Evolutionary conservation across 768 basidiomycete genomes (phyloP).

Genomic region (Rhodotorula sphaerocarpa): DNA sequence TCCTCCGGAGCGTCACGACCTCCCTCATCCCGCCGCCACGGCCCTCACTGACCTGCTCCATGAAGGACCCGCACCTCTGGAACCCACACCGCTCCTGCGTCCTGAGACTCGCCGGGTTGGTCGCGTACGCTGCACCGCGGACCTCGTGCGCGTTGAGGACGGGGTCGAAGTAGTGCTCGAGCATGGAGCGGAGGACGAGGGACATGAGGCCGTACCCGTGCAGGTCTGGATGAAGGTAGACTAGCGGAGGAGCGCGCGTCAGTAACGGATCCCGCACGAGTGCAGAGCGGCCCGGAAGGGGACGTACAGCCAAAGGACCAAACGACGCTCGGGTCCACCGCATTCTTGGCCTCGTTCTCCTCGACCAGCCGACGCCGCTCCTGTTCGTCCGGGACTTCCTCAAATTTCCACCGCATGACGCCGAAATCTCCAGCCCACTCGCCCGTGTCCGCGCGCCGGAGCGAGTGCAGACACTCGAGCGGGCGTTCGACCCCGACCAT

Average conservation of each 20-base stretch:
- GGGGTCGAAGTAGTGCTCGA: neutral
- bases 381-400: constrained; percentile 2
- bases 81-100: constrained; percentile 21
- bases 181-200: constrained; percentile 1
- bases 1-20: neutral
- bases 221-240: constrained; percentile 1
- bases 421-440: constrained; percentile 25
- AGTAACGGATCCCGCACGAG: neutral
- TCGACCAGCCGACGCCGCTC: constrained; percentile 13
- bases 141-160: constrained; percentile 7
- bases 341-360: constrained; percentile 3
- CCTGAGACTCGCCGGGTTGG: constrained; percentile 1
- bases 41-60: neutral
- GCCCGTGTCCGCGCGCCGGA: constrained; percentile 4
- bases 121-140: constrained; percentile 5
- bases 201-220: constrained; percentile 14
- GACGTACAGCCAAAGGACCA: constrained; percentile 19
- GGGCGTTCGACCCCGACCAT: no score
- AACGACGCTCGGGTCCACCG: neutral
- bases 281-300: no score
- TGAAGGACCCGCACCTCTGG: neutral
- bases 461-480: neutral
- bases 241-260: neutral
- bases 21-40: constrained; percentile 9
- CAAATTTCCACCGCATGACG: neutral